phyloP scores from a whole-genome alignment of 2,329 filamentous ascomycete species.

The Emergomyces orientalis region DNA sequence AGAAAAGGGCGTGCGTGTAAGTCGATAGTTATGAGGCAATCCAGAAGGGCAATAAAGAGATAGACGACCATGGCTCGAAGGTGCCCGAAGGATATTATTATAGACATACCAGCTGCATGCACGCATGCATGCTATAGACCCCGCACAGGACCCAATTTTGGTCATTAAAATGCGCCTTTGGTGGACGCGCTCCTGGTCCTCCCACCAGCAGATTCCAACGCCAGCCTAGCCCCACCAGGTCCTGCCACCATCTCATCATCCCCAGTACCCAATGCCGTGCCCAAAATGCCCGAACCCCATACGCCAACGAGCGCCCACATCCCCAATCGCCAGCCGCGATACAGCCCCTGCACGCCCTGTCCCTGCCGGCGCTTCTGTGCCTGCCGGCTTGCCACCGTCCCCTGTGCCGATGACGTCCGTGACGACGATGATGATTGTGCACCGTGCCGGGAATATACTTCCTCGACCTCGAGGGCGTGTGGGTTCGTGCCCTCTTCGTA shows the following conservation, averaged over 20 bases:
- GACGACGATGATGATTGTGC: neutral
- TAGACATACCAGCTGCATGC: neutral
- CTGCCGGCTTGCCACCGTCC: constrained; percentile 22
- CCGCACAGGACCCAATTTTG: neutral
- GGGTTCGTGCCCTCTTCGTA: constrained; percentile 62
- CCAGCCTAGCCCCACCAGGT: constrained; percentile 15
- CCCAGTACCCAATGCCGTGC: constrained; percentile 27
- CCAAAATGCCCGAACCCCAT: constrained; percentile 43
- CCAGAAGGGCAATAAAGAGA: neutral
- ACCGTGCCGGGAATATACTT: constrained; percentile 7
- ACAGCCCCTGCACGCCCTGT: constrained; percentile 48
- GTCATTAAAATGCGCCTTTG: constrained; percentile 3
- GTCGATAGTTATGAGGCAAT: neutral
- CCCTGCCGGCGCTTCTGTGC: constrained; percentile 40
- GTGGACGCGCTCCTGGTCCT: constrained; percentile 4
- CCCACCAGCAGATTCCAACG: constrained; percentile 9
- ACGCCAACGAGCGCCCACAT: constrained; percentile 48
- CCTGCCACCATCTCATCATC: constrained; percentile 27
- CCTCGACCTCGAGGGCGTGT: constrained; percentile 38
- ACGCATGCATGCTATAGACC: neutral
- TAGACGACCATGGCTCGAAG: neutral
- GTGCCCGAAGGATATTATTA: neutral
- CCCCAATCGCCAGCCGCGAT: constrained; percentile 49
- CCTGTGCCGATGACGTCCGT: constrained; percentile 19
- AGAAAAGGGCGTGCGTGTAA: neutral